Percentiles rank a stretch among this genome's conserved stretches.
Conservation (phyloP, 495 filamentous ascomycete genomes). For the Diplogelasinospora grovesii region DNA sequence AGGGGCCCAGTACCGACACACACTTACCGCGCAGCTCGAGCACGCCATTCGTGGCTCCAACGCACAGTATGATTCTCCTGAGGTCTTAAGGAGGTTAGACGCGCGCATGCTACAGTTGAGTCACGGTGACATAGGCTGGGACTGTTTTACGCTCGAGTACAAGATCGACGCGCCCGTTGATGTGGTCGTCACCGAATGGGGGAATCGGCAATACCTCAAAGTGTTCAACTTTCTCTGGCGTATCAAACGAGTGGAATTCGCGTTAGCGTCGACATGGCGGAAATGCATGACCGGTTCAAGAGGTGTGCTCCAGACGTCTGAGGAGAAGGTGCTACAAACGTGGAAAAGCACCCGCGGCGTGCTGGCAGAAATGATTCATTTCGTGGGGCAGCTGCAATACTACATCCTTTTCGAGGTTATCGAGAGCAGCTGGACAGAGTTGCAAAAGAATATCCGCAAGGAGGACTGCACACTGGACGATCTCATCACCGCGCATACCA, state of each 20-base stretch:
- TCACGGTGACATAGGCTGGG: conserved; percentile 97
- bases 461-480: conserved; percentile 89
- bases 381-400: conserved; percentile 93
- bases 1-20: conserved; percentile 89
- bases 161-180: conserved; percentile 97
- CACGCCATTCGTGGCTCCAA: conserved; percentile 97
- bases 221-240: conserved; percentile 99
- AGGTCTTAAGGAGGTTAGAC: conserved; percentile 87
- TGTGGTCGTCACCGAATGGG: conserved; percentile 93
- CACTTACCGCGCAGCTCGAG: conserved; percentile 90
- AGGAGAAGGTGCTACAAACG: conserved; percentile 66
- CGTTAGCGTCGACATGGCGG: conserved; percentile 81
- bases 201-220: conserved; percentile 92
- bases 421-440: conserved; percentile 83
- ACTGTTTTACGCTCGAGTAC: conserved; percentile 98
- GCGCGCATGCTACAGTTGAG: conserved; percentile 92
- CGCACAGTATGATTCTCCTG: conserved; percentile 90
- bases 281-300: conserved; percentile 93
- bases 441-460: conserved; percentile 71
- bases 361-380: conserved; percentile 96
- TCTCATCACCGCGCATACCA: conserved; percentile 83
- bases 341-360: conserved; percentile 88
- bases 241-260: conserved; percentile 95
- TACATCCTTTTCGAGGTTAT: conserved; percentile 99
- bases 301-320: conserved; percentile 79